These are phyloP conservation scores for Aspergillus diversus DNA, from an alignment of 495 filamentous ascomycete species.

Conservation along the genomic window DNA sequence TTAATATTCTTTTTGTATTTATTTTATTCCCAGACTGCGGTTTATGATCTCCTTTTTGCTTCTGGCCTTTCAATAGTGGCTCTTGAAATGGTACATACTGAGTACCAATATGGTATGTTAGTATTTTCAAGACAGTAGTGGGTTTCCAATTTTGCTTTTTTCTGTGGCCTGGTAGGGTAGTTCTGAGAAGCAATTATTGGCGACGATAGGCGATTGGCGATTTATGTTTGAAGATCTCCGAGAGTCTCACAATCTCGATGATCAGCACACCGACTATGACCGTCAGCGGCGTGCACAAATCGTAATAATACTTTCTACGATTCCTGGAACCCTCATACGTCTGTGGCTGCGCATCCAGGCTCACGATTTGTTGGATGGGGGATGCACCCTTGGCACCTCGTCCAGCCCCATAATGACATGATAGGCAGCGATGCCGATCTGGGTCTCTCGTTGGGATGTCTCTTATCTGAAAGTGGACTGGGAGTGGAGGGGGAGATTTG, in stretches of 20 bases:
- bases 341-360: not conserved
- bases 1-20: not conserved
- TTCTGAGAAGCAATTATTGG: no score
- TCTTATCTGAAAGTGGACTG: not conserved
- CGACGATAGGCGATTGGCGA: no score
- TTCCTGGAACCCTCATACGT: not conserved
- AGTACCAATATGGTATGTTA: no score
- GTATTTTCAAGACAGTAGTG: no score
- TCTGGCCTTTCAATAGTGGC: no score
- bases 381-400: constrained; percentile 1
- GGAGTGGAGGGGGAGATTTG: not conserved
- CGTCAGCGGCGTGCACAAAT: not conserved
- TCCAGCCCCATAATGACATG: constrained; percentile 6
- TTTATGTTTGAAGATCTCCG: no score
- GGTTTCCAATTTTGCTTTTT: no score
- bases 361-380: not conserved
- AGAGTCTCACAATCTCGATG: no score
- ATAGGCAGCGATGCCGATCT: not conserved
- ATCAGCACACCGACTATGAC: not conserved
- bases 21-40: not conserved
- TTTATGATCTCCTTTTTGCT: not conserved
- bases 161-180: no score
- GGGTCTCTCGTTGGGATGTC: not conserved
- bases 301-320: not conserved
- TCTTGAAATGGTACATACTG: no score